phyloP scores from a whole-genome alignment of 2,329 filamentous ascomycete species.

The Herpotrichia juniperi region DNA sequence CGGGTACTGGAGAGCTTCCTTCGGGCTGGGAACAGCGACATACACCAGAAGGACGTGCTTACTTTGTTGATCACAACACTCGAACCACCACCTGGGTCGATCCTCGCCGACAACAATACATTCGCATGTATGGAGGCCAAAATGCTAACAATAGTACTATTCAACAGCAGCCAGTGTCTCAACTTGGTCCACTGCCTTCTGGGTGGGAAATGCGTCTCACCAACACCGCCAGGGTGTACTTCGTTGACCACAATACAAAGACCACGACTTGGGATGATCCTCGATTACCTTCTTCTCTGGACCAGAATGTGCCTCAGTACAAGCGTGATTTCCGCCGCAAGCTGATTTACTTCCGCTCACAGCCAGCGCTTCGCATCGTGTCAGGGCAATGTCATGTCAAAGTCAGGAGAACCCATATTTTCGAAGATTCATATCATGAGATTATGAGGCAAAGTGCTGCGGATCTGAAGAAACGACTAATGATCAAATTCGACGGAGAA shows the following conservation, averaged over 20 bases:
- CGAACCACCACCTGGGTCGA: constrained; percentile 99
- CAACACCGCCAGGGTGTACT: constrained; percentile 97
- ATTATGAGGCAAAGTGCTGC: constrained; percentile 96
- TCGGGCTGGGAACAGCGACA: constrained; percentile 96
- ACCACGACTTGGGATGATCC: constrained; percentile 99
- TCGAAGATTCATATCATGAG: constrained; percentile 98
- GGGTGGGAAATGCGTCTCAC: constrained; percentile 99
- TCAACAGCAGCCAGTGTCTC: constrained; percentile 96
- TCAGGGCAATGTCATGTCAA: constrained; percentile 98
- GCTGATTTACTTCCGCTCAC: constrained; percentile 98
- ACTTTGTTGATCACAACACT: constrained; percentile 99
- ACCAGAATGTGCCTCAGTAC: constrained; percentile 98
- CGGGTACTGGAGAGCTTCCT: constrained; percentile 91
- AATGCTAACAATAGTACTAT: constrained; percentile 77
- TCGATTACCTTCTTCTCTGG: constrained; percentile 88
- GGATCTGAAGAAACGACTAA: constrained; percentile 95
- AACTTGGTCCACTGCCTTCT: constrained; percentile 91
- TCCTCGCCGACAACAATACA: constrained; percentile 95
- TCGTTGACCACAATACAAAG: constrained; percentile 99
- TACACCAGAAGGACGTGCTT: constrained; percentile 91
- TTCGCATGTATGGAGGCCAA: constrained; percentile 95
- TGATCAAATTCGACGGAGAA: constrained; percentile 99
- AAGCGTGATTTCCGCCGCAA: constrained; percentile 99
- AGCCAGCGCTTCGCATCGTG: constrained; percentile 92
- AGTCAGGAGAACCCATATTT: constrained; percentile 93